phyloP scores from a whole-genome alignment of 2,329 filamentous ascomycete species.

The Alternaria gansuensis region DNA sequence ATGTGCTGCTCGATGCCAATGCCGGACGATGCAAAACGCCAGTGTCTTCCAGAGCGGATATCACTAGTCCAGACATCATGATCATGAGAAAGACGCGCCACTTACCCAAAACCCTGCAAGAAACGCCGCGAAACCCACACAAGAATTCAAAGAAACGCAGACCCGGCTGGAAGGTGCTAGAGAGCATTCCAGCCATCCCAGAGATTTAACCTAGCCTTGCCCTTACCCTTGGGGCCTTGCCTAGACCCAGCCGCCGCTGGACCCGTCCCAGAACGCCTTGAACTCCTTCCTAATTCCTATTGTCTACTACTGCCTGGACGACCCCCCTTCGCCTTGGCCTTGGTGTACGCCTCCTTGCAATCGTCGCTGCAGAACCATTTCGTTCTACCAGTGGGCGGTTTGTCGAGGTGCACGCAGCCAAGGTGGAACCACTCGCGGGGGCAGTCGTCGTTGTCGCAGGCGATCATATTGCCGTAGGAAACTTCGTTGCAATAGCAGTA shows the following conservation, averaged over 20 bases:
- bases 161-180: constrained; percentile 36
- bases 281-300: constrained; percentile 54
- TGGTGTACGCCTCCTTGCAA: constrained; percentile 46
- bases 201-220: constrained; percentile 46
- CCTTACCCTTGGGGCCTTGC: constrained; percentile 45
- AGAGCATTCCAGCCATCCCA: constrained; percentile 52
- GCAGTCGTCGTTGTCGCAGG: constrained; percentile 71
- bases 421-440: constrained; percentile 74
- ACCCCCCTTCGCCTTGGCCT: constrained; percentile 47
- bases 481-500: constrained; percentile 73
- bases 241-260: constrained; percentile 40
- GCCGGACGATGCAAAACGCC: constrained; percentile 18
- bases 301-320: constrained; percentile 52
- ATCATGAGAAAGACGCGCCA: constrained; percentile 1
- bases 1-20: constrained; percentile 18
- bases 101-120: neutral
- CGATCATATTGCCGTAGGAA: constrained; percentile 73
- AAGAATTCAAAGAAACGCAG: constrained; percentile 36
- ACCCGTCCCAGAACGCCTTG: constrained; percentile 49
- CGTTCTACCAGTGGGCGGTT: constrained; percentile 61
- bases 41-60: constrained; percentile 7
- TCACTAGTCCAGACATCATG: constrained; percentile 16
- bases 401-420: constrained; percentile 68
- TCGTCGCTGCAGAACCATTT: constrained; percentile 55
- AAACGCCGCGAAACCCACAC: constrained; percentile 18